phyloP scores from a whole-genome alignment of 2,329 filamentous ascomycete genomes.

The Trichoderma aggressivum region DNA sequence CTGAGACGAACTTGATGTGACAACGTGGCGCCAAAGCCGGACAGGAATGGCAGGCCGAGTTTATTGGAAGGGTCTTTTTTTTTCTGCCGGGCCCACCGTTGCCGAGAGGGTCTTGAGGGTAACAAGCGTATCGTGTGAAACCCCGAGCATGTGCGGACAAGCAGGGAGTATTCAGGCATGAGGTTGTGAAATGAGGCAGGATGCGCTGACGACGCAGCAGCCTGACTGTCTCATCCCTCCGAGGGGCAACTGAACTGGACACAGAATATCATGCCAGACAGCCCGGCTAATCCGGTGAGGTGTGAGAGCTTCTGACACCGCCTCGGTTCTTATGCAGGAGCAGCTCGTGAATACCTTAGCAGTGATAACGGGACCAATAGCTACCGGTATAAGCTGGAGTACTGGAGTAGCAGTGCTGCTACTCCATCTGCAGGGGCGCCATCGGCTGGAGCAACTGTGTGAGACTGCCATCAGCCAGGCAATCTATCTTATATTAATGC shows the following conservation, averaged over 20 bases:
- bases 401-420: not conserved
- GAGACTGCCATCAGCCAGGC: slow-evolving; percentile 1
- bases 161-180: not conserved
- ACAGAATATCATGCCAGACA: not conserved
- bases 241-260: not conserved
- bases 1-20: slow-evolving; percentile 28
- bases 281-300: slow-evolving; percentile 10
- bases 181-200: not conserved
- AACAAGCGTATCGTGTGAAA: not conserved
- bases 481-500: not conserved
- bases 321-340: not conserved
- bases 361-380: not conserved
- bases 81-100: not conserved
- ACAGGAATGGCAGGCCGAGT: slow-evolving; percentile 27
- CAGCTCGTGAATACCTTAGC: not conserved
- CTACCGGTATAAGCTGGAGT: not conserved
- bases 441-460: not conserved
- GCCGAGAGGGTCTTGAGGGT: not conserved
- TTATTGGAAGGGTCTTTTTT: slow-evolving; percentile 3
- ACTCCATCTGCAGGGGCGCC: slow-evolving; percentile 13
- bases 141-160: not conserved
- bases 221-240: not conserved
- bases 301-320: slow-evolving; percentile 19
- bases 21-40: slow-evolving; percentile 29
- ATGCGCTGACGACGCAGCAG: slow-evolving; percentile 6